Evolutionary conservation across 306 rosid genomes (phyloP), one percentile per base, ranked within the genome.

Genomic region (Lupinus albus): DNA sequence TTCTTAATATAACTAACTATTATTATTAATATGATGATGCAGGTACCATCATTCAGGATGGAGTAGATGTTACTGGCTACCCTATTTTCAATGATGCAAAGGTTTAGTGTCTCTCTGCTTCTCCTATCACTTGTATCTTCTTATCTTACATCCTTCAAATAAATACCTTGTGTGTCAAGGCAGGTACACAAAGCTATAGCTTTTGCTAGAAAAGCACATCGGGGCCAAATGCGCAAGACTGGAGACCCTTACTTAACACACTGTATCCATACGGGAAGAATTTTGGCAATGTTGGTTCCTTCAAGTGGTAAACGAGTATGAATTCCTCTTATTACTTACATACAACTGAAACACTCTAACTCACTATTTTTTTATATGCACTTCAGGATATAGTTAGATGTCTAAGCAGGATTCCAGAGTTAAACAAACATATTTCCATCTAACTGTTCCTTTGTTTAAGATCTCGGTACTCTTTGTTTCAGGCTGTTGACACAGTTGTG

Each of bases 101-200:
- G 98, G 96, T 92, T 86, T 84, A 39, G 64, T 73, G 69, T 79
- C 84, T 51, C 84, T 51, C 42, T 50, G 71, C 46, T 64, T 21
- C 75, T 45, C 57, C 65, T 54, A 38, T 64, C 64, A 44, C 18
- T 58, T 57, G 68, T 57, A 35, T 64, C 63, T 21, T 50, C 55
- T 78, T 54, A 20, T 71, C 46, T 70, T 76, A 67, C 72, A 80
- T 80, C 76, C 68, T 81, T 74, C 82, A 83, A 84, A 74, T 73
- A 83, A 84, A 74, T 73, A 72, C 68, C 80, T 78, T 59, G 53
- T 85, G 73, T 76, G 84, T 86, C 85, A 92, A 92, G 98, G 95
- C 85, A 92, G 98, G 98, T 92, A 87, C 92, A 84, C 76, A 89
- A 92, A 84, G 96, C 93, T 67, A 83, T 92, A 80, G 88, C 79